A percentile compares a stretch with the other conserved stretches of the same genome.
Conservation (phyloP, 1,139 yeast species). For the Pichia sp. region DNA sequence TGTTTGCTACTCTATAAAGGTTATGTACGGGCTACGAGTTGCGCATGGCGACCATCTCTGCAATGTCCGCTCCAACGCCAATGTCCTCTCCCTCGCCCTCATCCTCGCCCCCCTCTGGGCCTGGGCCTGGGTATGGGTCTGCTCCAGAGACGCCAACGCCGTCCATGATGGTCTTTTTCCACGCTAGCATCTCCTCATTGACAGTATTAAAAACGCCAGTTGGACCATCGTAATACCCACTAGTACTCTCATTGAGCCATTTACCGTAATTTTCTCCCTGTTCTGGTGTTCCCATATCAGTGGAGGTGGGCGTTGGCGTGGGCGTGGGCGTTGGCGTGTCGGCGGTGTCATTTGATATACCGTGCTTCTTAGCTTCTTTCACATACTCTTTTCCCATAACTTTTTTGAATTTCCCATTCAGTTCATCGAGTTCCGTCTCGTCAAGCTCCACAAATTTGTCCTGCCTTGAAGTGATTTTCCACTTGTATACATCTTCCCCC, state of each 20-base stretch:
- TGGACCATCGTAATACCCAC: constrained; percentile 50
- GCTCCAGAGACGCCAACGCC: constrained; percentile 6
- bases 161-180: constrained; percentile 3
- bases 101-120: neutral
- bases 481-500: constrained; percentile 20
- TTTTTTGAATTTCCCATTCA: constrained; percentile 8
- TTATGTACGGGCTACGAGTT: constrained; percentile 1
- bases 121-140: neutral
- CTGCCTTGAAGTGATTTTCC: constrained; percentile 13
- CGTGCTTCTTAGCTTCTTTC: constrained; percentile 6
- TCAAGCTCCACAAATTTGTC: constrained; percentile 9
- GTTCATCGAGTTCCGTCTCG: constrained; percentile 7
- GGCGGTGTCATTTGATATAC: neutral
- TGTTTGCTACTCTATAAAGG: too few species aligned
- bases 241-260: constrained; percentile 14
- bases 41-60: neutral
- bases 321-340: too few species aligned
- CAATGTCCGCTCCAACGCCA: neutral
- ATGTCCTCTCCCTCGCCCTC: too few species aligned
- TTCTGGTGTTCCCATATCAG: neutral
- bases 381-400: constrained; percentile 12
- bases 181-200: constrained; percentile 20
- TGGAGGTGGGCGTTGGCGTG: too few species aligned
- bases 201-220: constrained; percentile 52
- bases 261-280: constrained; percentile 6